These are phyloP conservation scores for Mariannaea sp. DNA, from an alignment of 2,329 filamentous ascomycete genomes.

Conservation along the genomic window DNA sequence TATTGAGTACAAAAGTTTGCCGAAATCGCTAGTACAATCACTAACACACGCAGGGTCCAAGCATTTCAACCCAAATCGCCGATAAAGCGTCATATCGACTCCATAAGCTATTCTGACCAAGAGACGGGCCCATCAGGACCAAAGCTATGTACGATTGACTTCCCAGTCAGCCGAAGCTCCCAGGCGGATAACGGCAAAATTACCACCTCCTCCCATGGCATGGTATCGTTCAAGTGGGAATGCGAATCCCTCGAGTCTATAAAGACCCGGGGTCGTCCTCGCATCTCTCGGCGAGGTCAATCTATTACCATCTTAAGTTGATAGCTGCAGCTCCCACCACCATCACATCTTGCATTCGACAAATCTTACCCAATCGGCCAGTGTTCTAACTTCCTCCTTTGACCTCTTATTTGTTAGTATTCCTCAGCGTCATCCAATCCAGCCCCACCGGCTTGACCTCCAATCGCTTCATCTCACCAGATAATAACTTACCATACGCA, in stretches of 20 bases:
- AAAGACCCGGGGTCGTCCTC: slow-evolving; percentile 1
- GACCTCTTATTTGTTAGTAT: background rate
- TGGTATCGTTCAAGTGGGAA: background rate
- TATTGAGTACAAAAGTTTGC: background rate
- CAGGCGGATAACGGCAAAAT: background rate
- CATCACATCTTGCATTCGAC: slow-evolving; percentile 1
- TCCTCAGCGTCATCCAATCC: slow-evolving; percentile 40
- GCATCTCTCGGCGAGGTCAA: background rate
- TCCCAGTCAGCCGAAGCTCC: slow-evolving; percentile 14
- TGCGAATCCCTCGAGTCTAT: slow-evolving; percentile 2
- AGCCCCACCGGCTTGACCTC: slow-evolving; percentile 32
- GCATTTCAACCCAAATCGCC: background rate
- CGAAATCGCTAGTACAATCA: background rate
- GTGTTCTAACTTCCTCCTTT: background rate
- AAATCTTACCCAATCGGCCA: slow-evolving; percentile 18
- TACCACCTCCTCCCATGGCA: background rate
- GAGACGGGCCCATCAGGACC: slow-evolving; percentile 2
- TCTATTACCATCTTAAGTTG: slow-evolving; percentile 17
- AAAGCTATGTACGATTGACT: background rate
- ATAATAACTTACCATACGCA: slow-evolving; percentile 6
- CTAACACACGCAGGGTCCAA: slow-evolving; percentile 9
- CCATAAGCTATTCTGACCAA: slow-evolving; percentile 35
- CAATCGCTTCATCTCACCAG: slow-evolving; percentile 24
- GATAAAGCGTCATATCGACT: slow-evolving; percentile 15
- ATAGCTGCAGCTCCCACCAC: slow-evolving; percentile 6